phyloP scores from a whole-genome alignment of 2,329 filamentous ascomycete genomes.

The Metarhizium brunneum region DNA sequence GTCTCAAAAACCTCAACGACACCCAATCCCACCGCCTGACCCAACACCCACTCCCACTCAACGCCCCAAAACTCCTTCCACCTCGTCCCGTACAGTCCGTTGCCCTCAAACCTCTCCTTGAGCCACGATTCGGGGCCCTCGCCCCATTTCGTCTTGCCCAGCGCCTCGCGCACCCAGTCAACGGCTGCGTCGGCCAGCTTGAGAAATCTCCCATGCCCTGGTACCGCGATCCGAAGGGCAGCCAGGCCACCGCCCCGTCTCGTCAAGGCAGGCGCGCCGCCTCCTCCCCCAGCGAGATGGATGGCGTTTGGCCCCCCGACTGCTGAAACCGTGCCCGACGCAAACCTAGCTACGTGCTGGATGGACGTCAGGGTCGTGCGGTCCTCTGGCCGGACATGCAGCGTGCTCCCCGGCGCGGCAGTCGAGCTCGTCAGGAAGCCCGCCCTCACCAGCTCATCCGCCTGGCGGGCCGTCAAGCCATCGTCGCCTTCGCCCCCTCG shows the following conservation, averaged over 20 bases:
- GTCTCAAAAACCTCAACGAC: slow-evolving; percentile 68
- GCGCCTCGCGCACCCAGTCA: slow-evolving; percentile 48
- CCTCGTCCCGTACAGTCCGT: slow-evolving; percentile 29
- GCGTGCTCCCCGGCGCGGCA: slow-evolving; percentile 22
- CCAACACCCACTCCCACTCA: slow-evolving; percentile 61
- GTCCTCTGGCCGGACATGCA: slow-evolving; percentile 41
- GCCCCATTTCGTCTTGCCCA: slow-evolving; percentile 49
- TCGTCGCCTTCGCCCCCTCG: slow-evolving; percentile 7
- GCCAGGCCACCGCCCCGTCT: slow-evolving; percentile 4
- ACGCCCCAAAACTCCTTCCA: slow-evolving; percentile 66
- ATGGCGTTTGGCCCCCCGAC: slow-evolving; percentile 60
- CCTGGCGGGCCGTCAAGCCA: slow-evolving; percentile 34
- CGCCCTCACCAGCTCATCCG: slow-evolving; percentile 49
- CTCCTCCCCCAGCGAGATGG: slow-evolving; percentile 51
- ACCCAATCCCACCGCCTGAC: slow-evolving; percentile 61
- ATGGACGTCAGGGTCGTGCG: slow-evolving; percentile 50
- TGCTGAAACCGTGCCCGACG: slow-evolving; percentile 59
- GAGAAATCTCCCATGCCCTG: slow-evolving; percentile 57
- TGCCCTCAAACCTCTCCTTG: slow-evolving; percentile 63
- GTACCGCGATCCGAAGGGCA: slow-evolving; percentile 49
- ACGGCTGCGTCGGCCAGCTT: slow-evolving; percentile 55
- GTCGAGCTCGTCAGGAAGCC: slow-evolving; percentile 55
- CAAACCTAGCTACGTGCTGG: slow-evolving; percentile 52
- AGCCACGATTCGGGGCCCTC: slow-evolving; percentile 55
- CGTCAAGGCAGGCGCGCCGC: slow-evolving; percentile 17